Base-by-base conservation (phyloP, 139 green algal species). In the Volvox africanus region DNA sequence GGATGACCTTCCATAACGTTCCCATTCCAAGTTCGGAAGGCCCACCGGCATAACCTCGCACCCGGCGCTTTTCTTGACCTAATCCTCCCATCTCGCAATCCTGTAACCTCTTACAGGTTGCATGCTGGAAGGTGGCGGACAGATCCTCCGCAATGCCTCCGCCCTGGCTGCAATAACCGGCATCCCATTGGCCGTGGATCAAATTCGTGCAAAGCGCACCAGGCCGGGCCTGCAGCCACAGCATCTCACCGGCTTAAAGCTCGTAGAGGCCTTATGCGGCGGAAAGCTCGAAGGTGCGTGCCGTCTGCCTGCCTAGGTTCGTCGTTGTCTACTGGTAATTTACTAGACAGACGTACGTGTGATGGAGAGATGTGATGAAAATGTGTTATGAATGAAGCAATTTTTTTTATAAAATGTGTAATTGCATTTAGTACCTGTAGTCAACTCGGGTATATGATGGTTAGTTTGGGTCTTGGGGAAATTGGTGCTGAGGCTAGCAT, bases 61-160 rank as follows among this genome's bases (percentile, higher is more conserved):
- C 32, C 75, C 75, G 2, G 32, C 2, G 19, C 75, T 61, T 55
- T 30, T 5, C 30, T 35, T 55, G n/a, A n/a, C 50, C 75, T 5
- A 55, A 24, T 26, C 65, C 16, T 73, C 65, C 16, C 65, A 55
- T 9, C 44, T 9, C 44, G 44, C 44, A 55, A 55, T 9, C 44
- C 44, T 9, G 44, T 55, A 55, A 55, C 44, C 44, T 55, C 44
- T 55, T 55, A 55, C 69, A 90, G 96, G 96, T 22, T 96, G 95
- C 71, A 92, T 96, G 83, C 92, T 97, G 28, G 97, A 98, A 75
- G 97, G 97, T 26, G 97, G 96, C 12, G 97, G 97, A 0, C 96
- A 98, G 89, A 97, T 98, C 65, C 93, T 99, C 80, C 92, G 97
- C 73, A 97, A 97, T 80, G 87, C 96, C 1, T 87, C 91, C 11